Evolutionary conservation across 1,284 basidiomycete genomes (phyloP), one percentile per base, ranked within the genome.

Genomic region (Omphalotus olearius): DNA sequence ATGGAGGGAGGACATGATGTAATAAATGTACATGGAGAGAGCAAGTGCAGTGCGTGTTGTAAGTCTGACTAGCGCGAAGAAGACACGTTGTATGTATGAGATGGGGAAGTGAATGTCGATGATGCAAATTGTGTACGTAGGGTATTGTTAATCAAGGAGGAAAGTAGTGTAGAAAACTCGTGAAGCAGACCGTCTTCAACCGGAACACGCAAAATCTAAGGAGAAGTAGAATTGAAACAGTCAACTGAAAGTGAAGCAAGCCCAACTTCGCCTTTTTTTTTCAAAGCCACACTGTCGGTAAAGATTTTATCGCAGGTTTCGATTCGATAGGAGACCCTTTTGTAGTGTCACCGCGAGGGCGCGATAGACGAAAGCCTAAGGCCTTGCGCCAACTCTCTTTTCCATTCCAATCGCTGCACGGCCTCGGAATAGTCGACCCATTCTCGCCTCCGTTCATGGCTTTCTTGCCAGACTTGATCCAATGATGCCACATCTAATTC

Each of bases 401-500:
- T 91, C 89, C 89, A 91, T 55, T 82, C 76, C 44, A 91, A 65
- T 58, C 89, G 73, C 60, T 74, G 69, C 57, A 82, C 69, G 16
- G 89, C 88, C 70, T 91, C 89, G 47, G 82, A 77, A 61, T 83
- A 91, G 67, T 90, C 88, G 60, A 91, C 88, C 88, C 88, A 91
- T 70, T 91, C 88, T 61, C 88, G 72, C 64, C 73, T 73, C 55
- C 88, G 79, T 70, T 91, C 88, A 57, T 81, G 74, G 60, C 78
- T 72, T 65, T 91, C 88, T 56, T 88, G 72, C 88, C 88, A 91
- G 54, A 85, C 82, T 57, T 78, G 72, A 58, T 90, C 88, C 51
- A 91, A 77, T 47, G 70, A 71, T 18, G 78, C 71, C 37, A 91
- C 88, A 67, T 91, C 88, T 60, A 91, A 78, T 68, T 91, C 89